Percentiles rank a stretch among this genome's conserved stretches.
phyloP scores from a whole-genome alignment of 306 rosid species.

The Crotalaria pallida region DNA sequence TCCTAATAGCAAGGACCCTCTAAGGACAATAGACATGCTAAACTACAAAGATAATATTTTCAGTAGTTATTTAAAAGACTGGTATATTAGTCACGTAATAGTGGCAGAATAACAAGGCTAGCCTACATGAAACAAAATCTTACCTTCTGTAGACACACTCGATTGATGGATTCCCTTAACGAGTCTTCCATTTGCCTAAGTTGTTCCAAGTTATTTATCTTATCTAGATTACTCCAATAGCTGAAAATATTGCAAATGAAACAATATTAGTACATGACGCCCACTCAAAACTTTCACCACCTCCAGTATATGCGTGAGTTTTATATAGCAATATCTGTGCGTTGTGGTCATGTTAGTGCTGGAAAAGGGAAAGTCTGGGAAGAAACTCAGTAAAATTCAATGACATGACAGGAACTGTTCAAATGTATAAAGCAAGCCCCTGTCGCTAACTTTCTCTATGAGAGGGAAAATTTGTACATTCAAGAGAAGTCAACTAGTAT shows the following conservation, averaged over 20 bases:
- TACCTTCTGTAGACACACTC: conserved; percentile 50
- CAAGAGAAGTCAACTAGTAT: not conserved
- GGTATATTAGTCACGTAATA: not conserved
- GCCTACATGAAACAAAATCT: conserved; percentile 2
- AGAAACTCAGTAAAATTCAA: not conserved
- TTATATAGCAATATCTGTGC: not conserved
- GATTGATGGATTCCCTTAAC: conserved; percentile 53
- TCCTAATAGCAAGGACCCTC: not conserved
- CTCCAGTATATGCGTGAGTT: conserved; percentile 2
- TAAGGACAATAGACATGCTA: not conserved
- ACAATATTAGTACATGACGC: conserved; percentile 17
- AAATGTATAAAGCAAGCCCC: not conserved
- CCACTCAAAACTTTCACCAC: not conserved
- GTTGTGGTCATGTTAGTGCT: not conserved
- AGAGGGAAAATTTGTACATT: conserved; percentile 9
- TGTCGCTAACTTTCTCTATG: not conserved
- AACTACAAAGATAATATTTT: not conserved
- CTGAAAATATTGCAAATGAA: conserved; percentile 35
- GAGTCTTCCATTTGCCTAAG: conserved; percentile 67
- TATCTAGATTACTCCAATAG: conserved; percentile 58
- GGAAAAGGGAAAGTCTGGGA: not conserved
- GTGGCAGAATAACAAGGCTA: not conserved
- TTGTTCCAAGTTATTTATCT: conserved; percentile 50
- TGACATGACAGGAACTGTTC: not conserved
- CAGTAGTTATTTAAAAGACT: not conserved